Evolutionary conservation across 2,329 filamentous ascomycete genomes (phyloP).

Genomic region (Trichoderma hamatum): DNA sequence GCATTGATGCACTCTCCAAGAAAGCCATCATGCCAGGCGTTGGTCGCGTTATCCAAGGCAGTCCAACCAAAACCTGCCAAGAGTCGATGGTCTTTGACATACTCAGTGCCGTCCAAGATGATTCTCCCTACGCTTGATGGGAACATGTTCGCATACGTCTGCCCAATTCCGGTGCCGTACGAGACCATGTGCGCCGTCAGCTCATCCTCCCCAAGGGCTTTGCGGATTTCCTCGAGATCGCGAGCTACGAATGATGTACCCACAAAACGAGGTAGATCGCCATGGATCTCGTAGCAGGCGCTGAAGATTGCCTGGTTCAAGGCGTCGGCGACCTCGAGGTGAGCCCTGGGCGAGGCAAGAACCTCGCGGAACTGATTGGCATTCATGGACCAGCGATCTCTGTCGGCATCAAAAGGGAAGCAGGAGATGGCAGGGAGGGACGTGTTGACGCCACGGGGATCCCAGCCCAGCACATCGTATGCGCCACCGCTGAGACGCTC

Average conservation of each 20-base stretch:
- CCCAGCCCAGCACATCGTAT: slow-evolving; percentile 56
- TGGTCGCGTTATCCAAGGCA: slow-evolving; percentile 52
- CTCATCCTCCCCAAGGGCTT: slow-evolving; percentile 49
- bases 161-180: slow-evolving; percentile 56
- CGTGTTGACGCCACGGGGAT: slow-evolving; percentile 56
- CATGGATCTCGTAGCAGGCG: slow-evolving; percentile 48
- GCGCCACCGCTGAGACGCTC: slow-evolving; percentile 47
- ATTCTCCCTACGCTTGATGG: slow-evolving; percentile 52
- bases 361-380: slow-evolving; percentile 45
- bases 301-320: slow-evolving; percentile 50
- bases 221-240: slow-evolving; percentile 54
- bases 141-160: slow-evolving; percentile 56
- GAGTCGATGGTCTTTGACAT: slow-evolving; percentile 49
- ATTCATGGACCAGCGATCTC: slow-evolving; percentile 52
- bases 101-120: slow-evolving; percentile 54
- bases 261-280: slow-evolving; percentile 52
- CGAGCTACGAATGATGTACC: slow-evolving; percentile 51
- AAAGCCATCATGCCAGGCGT: slow-evolving; percentile 55
- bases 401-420: slow-evolving; percentile 49
- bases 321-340: slow-evolving; percentile 50
- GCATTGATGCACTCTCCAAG: slow-evolving; percentile 54
- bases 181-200: slow-evolving; percentile 54
- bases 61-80: slow-evolving; percentile 53
- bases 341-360: slow-evolving; percentile 39
- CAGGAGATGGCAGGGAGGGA: slow-evolving; percentile 51